These are phyloP conservation scores for Raddia distichophylla DNA, from an alignment of 176 grass and related monocot species.

Conservation along the genomic window DNA sequence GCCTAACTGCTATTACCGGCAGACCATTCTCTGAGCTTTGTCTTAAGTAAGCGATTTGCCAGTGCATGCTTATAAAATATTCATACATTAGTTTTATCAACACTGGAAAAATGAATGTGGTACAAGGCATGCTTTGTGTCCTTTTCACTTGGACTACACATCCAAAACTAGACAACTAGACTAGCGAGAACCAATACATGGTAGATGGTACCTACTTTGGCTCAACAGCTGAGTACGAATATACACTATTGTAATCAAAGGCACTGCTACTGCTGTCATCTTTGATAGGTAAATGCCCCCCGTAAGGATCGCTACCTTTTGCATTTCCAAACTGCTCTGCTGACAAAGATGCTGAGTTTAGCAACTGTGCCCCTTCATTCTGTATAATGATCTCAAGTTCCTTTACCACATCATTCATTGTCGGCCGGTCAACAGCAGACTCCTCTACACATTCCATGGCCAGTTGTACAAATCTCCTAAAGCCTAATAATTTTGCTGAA, in stretches of 20 bases:
- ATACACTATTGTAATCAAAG: slow-evolving; percentile 59
- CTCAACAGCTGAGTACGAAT: slow-evolving; percentile 53
- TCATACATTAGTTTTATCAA: slow-evolving; percentile 37
- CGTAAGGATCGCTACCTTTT: slow-evolving; percentile 41
- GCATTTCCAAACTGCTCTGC: slow-evolving; percentile 38
- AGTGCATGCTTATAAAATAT: slow-evolving; percentile 13
- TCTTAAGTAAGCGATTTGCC: slow-evolving; percentile 28
- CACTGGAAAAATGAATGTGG: neutral
- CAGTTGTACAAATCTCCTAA: slow-evolving; percentile 64
- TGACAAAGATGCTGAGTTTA: slow-evolving; percentile 48
- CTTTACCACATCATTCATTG: slow-evolving; percentile 69
- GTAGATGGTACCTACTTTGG: slow-evolving; percentile 49
- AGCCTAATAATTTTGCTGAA: slow-evolving; percentile 50
- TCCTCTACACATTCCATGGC: slow-evolving; percentile 72
- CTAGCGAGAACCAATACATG: slow-evolving; percentile 17
- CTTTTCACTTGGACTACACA: slow-evolving; percentile 28
- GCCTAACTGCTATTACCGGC: slow-evolving; percentile 8
- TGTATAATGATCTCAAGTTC: slow-evolving; percentile 68
- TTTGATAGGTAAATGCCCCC: slow-evolving; percentile 43
- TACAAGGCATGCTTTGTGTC: slow-evolving; percentile 23
- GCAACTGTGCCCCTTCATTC: slow-evolving; percentile 46
- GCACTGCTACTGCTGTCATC: slow-evolving; percentile 46
- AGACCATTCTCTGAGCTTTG: slow-evolving; percentile 20
- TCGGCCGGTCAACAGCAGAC: slow-evolving; percentile 54
- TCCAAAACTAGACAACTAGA: slow-evolving; percentile 18